phyloP scores from a whole-genome alignment of 768 basidiomycete species.

The Phlegmacium glaucopus region DNA sequence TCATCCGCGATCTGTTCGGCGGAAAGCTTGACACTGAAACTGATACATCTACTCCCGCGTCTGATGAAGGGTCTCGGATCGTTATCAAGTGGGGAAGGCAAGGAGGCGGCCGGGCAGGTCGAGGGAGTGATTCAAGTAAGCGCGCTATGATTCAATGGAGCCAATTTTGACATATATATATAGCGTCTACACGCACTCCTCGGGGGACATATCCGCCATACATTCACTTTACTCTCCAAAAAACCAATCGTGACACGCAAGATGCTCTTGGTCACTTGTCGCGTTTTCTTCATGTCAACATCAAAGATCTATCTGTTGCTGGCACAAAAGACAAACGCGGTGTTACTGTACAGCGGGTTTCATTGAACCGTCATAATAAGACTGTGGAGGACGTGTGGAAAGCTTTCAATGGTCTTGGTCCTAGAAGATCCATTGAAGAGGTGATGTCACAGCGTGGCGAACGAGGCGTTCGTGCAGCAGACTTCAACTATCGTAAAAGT shows the following conservation, averaged over 20 bases:
- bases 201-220: conserved; percentile 78
- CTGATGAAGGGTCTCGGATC: conserved; percentile 73
- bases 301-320: conserved; percentile 84
- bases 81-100: conserved; percentile 72
- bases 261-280: conserved; percentile 84
- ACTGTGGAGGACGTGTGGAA: conserved; percentile 86
- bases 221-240: conserved; percentile 95
- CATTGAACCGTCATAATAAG: conserved; percentile 70
- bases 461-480: conserved; percentile 83
- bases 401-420: conserved; percentile 63
- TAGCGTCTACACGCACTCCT: conserved; percentile 37
- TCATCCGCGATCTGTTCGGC: conserved; percentile 73
- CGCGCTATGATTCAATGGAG: neutral
- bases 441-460: conserved; percentile 76
- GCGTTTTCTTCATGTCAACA: conserved; percentile 68
- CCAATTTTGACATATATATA: neutral
- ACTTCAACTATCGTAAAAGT: conserved; percentile 80
- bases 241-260: conserved; percentile 96
- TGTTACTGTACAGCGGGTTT: conserved; percentile 91
- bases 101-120: conserved; percentile 45
- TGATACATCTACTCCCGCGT: conserved; percentile 43
- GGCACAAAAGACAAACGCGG: conserved; percentile 99
- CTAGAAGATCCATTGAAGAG: conserved; percentile 52
- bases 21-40: conserved; percentile 87
- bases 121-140: conserved; percentile 33